phyloP scores from a whole-genome alignment of 2,329 filamentous ascomycete species.

The Diaporthe sp. region DNA sequence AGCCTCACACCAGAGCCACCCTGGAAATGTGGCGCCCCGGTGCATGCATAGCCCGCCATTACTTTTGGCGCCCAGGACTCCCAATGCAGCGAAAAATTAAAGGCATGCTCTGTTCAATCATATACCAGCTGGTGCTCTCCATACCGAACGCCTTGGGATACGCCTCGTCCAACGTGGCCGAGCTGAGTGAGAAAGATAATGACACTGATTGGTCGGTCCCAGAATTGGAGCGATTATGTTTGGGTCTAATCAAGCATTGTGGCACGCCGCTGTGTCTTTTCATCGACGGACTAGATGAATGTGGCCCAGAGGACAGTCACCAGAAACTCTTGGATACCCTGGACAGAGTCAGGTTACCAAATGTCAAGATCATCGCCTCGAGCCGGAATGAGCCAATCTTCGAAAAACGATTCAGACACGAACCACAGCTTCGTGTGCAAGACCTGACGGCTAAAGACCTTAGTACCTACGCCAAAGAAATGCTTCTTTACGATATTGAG shows the following conservation, averaged over 20 bases:
- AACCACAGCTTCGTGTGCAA: slow-evolving; percentile 7
- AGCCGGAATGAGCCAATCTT: slow-evolving; percentile 23
- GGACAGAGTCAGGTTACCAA: accelerated
- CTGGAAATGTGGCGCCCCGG: slow-evolving; percentile 44
- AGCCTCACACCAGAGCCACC: slow-evolving; percentile 31
- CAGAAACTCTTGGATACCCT: neutral
- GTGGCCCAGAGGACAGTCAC: neutral
- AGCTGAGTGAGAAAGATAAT: neutral
- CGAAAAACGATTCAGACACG: neutral
- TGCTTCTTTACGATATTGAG: neutral
- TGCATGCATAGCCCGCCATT: slow-evolving; percentile 44
- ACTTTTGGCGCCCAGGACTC: slow-evolving; percentile 50
- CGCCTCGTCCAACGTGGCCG: accelerated
- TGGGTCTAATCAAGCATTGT: neutral
- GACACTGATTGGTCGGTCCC: slow-evolving; percentile 42
- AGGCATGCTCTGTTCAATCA: slow-evolving; percentile 48
- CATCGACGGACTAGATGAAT: slow-evolving; percentile 37
- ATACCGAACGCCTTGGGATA: neutral
- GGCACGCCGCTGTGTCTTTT: slow-evolving; percentile 41
- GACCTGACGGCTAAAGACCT: neutral
- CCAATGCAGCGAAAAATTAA: slow-evolving; percentile 46
- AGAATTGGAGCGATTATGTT: neutral
- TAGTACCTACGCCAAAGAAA: neutral
- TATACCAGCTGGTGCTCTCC: slow-evolving; percentile 39
- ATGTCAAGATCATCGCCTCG: slow-evolving; percentile 7